phyloP scores from a whole-genome alignment of 2,329 filamentous ascomycete genomes.

The Zymoseptoria tritici region DNA sequence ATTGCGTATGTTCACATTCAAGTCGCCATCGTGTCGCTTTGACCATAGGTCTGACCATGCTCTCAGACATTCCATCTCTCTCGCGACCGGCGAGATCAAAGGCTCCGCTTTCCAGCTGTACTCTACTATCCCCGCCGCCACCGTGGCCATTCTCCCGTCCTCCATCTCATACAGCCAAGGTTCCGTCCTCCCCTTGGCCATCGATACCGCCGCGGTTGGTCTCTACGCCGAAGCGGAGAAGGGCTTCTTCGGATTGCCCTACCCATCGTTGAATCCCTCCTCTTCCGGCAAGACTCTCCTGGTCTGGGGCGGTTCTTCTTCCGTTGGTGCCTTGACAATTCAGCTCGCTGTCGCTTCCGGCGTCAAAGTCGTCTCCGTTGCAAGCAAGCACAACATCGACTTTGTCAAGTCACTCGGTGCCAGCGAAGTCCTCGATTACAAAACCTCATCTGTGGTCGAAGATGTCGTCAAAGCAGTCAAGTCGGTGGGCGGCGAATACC shows the following conservation, averaged over 20 bases:
- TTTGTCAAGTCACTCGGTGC: slow-evolving; percentile 28
- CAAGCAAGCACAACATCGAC: slow-evolving; percentile 28
- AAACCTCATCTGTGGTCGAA: slow-evolving; percentile 25
- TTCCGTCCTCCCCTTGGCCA: slow-evolving; percentile 38
- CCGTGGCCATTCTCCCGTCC: slow-evolving; percentile 34
- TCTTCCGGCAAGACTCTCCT: slow-evolving; percentile 33
- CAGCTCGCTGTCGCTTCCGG: slow-evolving; percentile 33
- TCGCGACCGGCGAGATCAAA: slow-evolving; percentile 19
- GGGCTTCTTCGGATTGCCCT: slow-evolving; percentile 32
- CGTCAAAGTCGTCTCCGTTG: slow-evolving; percentile 28
- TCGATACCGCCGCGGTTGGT: slow-evolving; percentile 38
- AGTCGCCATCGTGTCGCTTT: too few species aligned
- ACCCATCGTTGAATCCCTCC: slow-evolving; percentile 30
- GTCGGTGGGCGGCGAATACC: slow-evolving; percentile 32
- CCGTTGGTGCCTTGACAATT: slow-evolving; percentile 28
- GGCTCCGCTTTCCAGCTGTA: slow-evolving; percentile 31
- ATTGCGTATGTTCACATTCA: too few species aligned
- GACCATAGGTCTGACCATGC: not conserved
- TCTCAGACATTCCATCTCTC: slow-evolving; percentile 15
- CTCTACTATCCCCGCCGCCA: slow-evolving; percentile 23
- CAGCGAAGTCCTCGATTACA: slow-evolving; percentile 29
- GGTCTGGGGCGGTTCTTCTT: slow-evolving; percentile 32
- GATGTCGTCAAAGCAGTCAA: slow-evolving; percentile 36
- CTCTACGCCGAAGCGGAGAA: slow-evolving; percentile 33
- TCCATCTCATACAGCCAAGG: slow-evolving; percentile 33